Evolutionary conservation across 2,329 filamentous ascomycete species (phyloP).

Genomic region (Botrytis cinerea): DNA sequence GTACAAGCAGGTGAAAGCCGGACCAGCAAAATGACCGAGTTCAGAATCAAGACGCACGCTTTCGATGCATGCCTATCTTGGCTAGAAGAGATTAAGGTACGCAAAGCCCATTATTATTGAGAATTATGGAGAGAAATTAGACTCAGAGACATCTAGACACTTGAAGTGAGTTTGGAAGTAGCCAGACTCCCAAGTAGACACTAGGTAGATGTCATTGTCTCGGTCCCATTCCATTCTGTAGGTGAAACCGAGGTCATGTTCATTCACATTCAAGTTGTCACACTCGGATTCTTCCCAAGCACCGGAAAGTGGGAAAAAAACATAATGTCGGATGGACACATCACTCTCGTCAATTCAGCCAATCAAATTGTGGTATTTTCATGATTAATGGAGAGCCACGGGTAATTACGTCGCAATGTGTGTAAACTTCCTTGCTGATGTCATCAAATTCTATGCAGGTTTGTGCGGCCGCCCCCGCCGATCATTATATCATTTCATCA

Average conservation of each 20-base stretch:
- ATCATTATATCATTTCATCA: constrained; percentile 6
- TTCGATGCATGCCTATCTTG: not conserved
- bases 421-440: not conserved
- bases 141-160: not conserved
- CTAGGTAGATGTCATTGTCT: not conserved
- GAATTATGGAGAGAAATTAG: not conserved
- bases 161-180: not conserved
- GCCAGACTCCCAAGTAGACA: not conserved
- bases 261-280: not conserved
- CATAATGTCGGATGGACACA: not conserved
- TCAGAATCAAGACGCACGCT: not conserved
- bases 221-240: constrained; percentile 1
- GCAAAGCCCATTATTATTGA: not conserved
- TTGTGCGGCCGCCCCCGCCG: not conserved
- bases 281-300: not conserved
- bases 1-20: not conserved
- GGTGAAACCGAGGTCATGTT: not conserved
- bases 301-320: not conserved
- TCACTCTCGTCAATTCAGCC: not conserved
- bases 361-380: not conserved
- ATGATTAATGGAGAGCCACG: not conserved
- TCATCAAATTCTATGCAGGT: not conserved
- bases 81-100: not conserved
- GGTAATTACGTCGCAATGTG: not conserved
- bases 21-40: not conserved